Percentiles rank a stretch among this genome's conserved stretches.
Conservation (phyloP, 352 stramenopile genomes). For the Phytopythium delawarense region DNA sequence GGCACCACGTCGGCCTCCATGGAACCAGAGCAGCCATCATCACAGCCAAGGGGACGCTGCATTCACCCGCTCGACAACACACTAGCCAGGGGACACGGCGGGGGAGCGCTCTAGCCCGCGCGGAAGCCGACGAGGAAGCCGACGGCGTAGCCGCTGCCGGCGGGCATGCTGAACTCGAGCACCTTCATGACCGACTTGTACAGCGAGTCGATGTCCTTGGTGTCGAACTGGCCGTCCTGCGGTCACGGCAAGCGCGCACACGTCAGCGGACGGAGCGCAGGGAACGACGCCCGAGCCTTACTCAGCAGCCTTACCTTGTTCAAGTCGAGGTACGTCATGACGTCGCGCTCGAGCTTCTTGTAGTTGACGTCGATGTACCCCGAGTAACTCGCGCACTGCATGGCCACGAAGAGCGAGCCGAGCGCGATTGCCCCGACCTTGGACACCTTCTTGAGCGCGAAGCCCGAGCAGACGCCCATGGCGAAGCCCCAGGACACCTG, state of each 20-base stretch:
- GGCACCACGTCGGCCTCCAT: background rate
- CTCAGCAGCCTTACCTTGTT: conserved; percentile 47
- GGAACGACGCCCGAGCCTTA: too few relatives aligned
- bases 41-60: background rate
- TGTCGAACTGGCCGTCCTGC: conserved; percentile 70
- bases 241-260: background rate
- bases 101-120: conserved; percentile 29
- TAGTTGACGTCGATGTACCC: conserved; percentile 93
- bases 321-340: conserved; percentile 67
- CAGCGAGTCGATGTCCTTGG: conserved; percentile 71
- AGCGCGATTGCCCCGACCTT: conserved; percentile 85
- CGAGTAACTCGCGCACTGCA: conserved; percentile 87
- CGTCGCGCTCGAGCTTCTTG: conserved; percentile 84
- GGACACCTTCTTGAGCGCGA: conserved; percentile 89
- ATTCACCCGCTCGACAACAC: background rate
- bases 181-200: conserved; percentile 77
- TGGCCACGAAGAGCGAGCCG: conserved; percentile 79
- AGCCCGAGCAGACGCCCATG: conserved; percentile 89
- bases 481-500: conserved; percentile 89
- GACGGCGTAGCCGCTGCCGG: conserved; percentile 65
- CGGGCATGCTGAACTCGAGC: conserved; percentile 74
- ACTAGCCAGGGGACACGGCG: background rate
- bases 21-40: background rate
- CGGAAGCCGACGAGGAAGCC: conserved; percentile 80
- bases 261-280: conserved; percentile 1